Evolutionary conservation across 2,329 filamentous ascomycete genomes (phyloP), one percentile per base, ranked within the genome.

Genomic region (Diaporthe amygdali): DNA sequence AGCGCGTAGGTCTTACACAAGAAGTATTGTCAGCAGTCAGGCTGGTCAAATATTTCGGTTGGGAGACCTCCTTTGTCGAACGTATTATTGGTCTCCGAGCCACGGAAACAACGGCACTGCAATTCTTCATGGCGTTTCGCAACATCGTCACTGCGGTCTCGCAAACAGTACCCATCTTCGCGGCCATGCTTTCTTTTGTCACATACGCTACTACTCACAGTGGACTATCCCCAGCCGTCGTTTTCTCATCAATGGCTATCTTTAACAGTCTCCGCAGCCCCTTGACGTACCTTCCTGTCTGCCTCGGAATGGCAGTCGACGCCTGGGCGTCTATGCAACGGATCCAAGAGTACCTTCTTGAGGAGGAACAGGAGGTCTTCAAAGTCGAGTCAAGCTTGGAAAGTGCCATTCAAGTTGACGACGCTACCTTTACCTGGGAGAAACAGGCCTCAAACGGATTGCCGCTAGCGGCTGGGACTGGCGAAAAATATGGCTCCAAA

Each of bases 21-120:
- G 96, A 98, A 79, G 97, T 98, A 64, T 78, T 98, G 14, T 92
- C 94, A 75, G 94, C 94, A 0, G 95, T 98, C 32, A 90, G 95
- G 32, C 98, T 98, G 78, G 96, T 98, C 82, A 98, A 98, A 80
- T 98, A 91, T 80, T 98, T 98, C 79, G 95, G 95, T 12, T 98
- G 96, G 96, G 96, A 98, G 79, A 92, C 89, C 70, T 93, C 94
- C 39, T 98, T 98, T 78, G 84, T 98, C 20, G 87, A 91, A 66
- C 91, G 95, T 15, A 87, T 98, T 17, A 89, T 90, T 64, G 87
- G 91, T 25, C 93, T 97, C 72, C 90, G 96, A 70, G 86, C 86
- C 66, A 88, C 88, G 72, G 96, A 98, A 80, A 95, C 98, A 72
- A 84, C 87, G 69, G 90, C 92, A 20, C 94, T 98, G 70, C 95